Evolutionary conservation across 345 rosid genomes (phyloP).

Genomic region (Populus ilicifolia): DNA sequence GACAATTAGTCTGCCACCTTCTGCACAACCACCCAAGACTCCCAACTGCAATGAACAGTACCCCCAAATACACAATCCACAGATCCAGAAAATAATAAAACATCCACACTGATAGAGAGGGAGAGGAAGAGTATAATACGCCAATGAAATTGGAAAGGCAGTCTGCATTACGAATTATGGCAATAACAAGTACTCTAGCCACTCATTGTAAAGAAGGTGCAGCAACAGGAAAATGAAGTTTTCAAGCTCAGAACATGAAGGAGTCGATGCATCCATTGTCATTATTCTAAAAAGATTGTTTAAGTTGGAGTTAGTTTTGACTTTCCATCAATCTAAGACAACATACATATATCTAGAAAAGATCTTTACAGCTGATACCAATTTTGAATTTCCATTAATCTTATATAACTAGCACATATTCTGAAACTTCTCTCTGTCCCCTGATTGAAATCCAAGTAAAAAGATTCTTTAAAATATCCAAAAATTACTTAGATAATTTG

Average conservation of each 20-base stretch:
- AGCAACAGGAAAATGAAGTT: neutral
- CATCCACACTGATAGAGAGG: neutral
- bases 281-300: conserved; percentile 1
- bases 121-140: neutral
- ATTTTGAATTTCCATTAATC: neutral
- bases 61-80: neutral
- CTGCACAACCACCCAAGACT: neutral
- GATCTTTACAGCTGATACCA: neutral
- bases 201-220: neutral
- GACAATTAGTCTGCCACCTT: neutral
- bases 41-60: neutral
- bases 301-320: neutral
- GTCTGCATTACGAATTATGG: neutral
- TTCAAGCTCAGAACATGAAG: neutral
- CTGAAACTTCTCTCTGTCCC: neutral
- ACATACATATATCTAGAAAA: neutral
- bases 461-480: neutral
- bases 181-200: neutral
- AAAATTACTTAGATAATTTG: neutral
- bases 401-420: neutral
- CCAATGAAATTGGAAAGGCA: neutral
- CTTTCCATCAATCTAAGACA: neutral
- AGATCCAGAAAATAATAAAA: neutral
- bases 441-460: neutral
- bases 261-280: neutral